Percentiles rank a stretch among this genome's conserved stretches.
Conservation (phyloP, 2,329 filamentous ascomycete genomes). For the Fusarium bulbicola region DNA sequence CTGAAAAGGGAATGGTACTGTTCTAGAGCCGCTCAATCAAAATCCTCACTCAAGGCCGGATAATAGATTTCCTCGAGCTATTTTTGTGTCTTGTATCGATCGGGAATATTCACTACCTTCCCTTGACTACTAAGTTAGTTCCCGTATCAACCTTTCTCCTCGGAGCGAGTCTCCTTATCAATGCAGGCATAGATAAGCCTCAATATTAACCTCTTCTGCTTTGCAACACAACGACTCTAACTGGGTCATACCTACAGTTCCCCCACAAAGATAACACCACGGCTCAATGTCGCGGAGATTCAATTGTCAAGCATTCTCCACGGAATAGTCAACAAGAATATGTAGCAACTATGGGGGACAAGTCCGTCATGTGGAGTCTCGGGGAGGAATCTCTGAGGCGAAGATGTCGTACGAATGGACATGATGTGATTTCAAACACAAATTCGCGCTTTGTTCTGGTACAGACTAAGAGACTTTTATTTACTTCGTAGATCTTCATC, state of each 20-base stretch:
- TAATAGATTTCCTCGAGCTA: constrained; percentile 5
- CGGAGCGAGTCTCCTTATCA: constrained; percentile 29
- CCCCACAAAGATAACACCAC: constrained; percentile 25
- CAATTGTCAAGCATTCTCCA: constrained; percentile 4
- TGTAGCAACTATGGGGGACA: not conserved
- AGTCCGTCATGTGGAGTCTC: not conserved
- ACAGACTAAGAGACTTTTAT: not conserved
- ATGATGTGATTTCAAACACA: constrained; percentile 20
- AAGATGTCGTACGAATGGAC: constrained; percentile 7
- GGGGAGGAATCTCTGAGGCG: not conserved
- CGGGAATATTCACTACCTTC: constrained; percentile 14
- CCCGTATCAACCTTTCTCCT: constrained; percentile 27
- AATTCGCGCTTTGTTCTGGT: not conserved
- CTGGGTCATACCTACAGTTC: constrained; percentile 4
- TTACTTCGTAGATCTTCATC: not conserved
- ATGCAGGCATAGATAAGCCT: constrained; percentile 27
- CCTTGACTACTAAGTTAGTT: not conserved
- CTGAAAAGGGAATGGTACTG: not conserved
- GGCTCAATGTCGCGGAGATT: constrained; percentile 1
- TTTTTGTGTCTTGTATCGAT: constrained; percentile 1
- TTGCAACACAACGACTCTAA: constrained; percentile 20
- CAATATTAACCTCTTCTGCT: constrained; percentile 2
- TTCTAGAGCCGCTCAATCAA: not conserved
- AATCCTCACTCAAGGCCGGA: not conserved
- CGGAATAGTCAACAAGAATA: not conserved